A percentile compares a stretch with the other conserved stretches of the same genome.
phyloP scores from a whole-genome alignment of 331 rosid species.

The Telfairia occidentalis region DNA sequence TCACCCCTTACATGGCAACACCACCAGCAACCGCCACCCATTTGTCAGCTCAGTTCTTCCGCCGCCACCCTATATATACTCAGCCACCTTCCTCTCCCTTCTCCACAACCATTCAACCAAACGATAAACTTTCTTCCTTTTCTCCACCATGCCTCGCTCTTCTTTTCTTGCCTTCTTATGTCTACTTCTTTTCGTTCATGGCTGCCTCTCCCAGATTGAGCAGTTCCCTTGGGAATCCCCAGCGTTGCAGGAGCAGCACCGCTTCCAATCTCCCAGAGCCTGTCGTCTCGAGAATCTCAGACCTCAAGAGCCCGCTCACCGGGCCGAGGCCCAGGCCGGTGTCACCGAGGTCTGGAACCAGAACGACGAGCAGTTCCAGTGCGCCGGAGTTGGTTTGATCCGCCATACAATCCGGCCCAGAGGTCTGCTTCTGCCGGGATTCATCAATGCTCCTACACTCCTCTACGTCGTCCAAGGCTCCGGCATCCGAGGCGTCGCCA shows the following conservation, averaged over 20 bases:
- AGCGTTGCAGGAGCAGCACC: neutral
- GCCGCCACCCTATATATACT: constrained; percentile 7
- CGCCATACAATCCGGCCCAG: constrained; percentile 4
- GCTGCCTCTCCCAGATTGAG: constrained; percentile 17
- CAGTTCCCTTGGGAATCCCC: neutral
- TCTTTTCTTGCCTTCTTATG: constrained; percentile 3
- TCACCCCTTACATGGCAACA: no score
- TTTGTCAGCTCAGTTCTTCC: neutral
- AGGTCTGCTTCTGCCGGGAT: constrained; percentile 18
- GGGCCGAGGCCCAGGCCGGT: constrained; percentile 20
- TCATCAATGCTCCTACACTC: constrained; percentile 16
- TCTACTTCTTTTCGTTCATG: neutral
- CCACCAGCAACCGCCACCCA: neutral
- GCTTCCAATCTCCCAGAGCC: neutral
- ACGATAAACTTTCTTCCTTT: no score
- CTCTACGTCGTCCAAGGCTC: constrained; percentile 15
- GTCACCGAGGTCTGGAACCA: constrained; percentile 15
- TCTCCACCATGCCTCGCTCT: constrained; percentile 6
- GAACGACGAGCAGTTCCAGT: constrained; percentile 9
- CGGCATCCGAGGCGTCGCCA: neutral
- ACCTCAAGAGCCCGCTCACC: neutral
- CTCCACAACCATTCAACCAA: neutral
- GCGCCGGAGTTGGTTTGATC: constrained; percentile 17
- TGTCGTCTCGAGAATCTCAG: constrained; percentile 19
- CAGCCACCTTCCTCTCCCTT: neutral